A percentile compares a stretch with the other conserved stretches of the same genome.
These are phyloP conservation scores for Nothophytophthora sp. DNA, from an alignment of 352 stramenopile species.

Conservation along the genomic window DNA sequence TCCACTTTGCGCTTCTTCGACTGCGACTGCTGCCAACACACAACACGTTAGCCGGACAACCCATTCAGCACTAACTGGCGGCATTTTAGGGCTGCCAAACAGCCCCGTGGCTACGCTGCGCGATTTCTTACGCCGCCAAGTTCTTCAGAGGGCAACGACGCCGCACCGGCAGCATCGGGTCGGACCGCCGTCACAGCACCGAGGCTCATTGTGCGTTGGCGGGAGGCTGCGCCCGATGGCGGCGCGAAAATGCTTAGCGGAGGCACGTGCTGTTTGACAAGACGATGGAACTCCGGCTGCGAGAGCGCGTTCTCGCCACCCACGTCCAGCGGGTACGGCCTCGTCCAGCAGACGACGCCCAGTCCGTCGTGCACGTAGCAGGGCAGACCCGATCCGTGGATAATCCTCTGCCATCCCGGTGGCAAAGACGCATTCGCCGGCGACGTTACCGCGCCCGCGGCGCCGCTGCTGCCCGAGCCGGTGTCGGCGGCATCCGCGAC, in stretches of 20 bases:
- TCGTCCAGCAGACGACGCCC: slow-evolving; percentile 68
- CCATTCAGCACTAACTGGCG: too few species aligned
- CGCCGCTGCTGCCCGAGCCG: background rate
- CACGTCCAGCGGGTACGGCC: slow-evolving; percentile 60
- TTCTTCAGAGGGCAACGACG: slow-evolving; percentile 16
- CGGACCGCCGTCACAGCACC: background rate
- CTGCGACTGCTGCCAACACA: slow-evolving; percentile 15
- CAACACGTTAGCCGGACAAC: background rate
- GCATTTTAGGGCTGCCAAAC: background rate
- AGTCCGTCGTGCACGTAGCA: slow-evolving; percentile 67
- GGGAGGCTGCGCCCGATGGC: slow-evolving; percentile 12
- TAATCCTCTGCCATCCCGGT: slow-evolving; percentile 58
- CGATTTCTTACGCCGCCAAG: slow-evolving; percentile 27
- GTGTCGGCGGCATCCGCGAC: slow-evolving; percentile 9
- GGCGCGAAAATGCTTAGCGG: slow-evolving; percentile 63
- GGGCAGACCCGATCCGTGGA: slow-evolving; percentile 64
- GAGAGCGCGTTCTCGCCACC: slow-evolving; percentile 22
- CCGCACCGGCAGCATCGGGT: background rate
- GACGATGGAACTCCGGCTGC: slow-evolving; percentile 37
- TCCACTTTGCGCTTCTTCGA: slow-evolving; percentile 55
- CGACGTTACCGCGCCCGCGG: slow-evolving; percentile 2
- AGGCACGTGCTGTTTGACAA: slow-evolving; percentile 63
- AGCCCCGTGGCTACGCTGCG: too few species aligned
- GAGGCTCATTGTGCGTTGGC: slow-evolving; percentile 3
- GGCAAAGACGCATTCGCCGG: slow-evolving; percentile 41